Conservation (phyloP, 345 rosid species). For the Syzygium aqueum region DNA sequence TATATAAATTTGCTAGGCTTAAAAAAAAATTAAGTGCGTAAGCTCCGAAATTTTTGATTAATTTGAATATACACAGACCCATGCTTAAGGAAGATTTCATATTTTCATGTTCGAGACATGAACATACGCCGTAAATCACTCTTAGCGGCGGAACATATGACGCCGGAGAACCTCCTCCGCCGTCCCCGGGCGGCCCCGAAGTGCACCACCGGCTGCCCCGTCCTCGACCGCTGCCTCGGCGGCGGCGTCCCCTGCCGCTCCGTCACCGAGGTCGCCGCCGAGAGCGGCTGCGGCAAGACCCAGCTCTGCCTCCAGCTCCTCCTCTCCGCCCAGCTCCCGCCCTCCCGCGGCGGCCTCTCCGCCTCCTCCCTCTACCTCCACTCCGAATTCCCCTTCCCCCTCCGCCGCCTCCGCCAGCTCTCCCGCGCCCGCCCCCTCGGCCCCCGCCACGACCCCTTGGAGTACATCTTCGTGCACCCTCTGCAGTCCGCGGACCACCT, state of each 20-base stretch:
- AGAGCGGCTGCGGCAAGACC: conserved; percentile 84
- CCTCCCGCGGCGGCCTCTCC: conserved; percentile 60
- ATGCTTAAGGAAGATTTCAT: accelerated
- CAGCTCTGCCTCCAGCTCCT: conserved; percentile 83
- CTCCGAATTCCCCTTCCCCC: conserved; percentile 71
- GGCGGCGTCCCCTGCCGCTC: conserved; percentile 79
- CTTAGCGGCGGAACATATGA: conserved; percentile 2
- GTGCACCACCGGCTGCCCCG: conserved; percentile 56
- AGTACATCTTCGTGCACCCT: conserved; percentile 42
- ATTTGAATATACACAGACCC: neutral
- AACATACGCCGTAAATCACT: neutral
- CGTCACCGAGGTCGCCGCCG: conserved; percentile 74
- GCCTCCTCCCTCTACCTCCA: conserved; percentile 72
- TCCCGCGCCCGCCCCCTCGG: conserved; percentile 20
- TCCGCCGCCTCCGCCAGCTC: conserved; percentile 68
- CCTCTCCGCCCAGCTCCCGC: conserved; percentile 68
- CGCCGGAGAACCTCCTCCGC: conserved; percentile 31
- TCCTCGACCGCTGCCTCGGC: conserved; percentile 46
- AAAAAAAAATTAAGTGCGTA: neutral
- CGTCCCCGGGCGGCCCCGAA: conserved; percentile 21
- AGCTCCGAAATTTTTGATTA: neutral
- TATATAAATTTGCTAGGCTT: neutral
- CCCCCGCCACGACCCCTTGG: conserved; percentile 38
- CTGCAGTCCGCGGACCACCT: conserved; percentile 56
- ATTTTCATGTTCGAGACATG: neutral